phyloP scores from a whole-genome alignment of 257 asterid species.

The Forsythia viridissima region DNA sequence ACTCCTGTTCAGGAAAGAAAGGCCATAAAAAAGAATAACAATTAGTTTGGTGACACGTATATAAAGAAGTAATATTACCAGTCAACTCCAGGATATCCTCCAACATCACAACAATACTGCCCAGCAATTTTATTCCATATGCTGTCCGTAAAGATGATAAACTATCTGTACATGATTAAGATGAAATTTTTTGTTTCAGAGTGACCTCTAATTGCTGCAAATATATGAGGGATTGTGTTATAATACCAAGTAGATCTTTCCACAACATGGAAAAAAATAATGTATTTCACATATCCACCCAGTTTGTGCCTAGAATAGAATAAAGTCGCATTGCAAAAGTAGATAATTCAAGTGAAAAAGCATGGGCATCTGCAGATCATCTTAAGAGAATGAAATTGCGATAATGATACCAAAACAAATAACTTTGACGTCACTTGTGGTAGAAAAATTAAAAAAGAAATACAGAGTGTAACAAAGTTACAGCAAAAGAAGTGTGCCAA shows the following conservation, averaged over 20 bases:
- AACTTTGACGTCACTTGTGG: constrained; percentile 11
- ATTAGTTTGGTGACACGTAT: background rate
- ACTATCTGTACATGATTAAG: background rate
- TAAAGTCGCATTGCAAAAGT: background rate
- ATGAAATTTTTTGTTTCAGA: background rate
- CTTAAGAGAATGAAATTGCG: constrained; percentile 1
- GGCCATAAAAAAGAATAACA: too few species aligned
- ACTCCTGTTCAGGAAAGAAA: constrained; percentile 55
- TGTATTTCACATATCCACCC: background rate
- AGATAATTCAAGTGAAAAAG: background rate
- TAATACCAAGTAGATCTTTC: background rate
- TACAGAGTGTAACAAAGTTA: constrained; percentile 1
- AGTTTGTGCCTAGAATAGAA: background rate
- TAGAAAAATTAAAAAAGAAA: background rate
- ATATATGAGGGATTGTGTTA: background rate
- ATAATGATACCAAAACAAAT: constrained; percentile 14
- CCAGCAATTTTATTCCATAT: constrained; percentile 3
- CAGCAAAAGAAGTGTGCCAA: constrained; percentile 8
- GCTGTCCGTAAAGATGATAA: constrained; percentile 1
- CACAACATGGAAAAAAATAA: background rate
- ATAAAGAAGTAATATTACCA: constrained; percentile 1
- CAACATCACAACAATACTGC: constrained; percentile 12
- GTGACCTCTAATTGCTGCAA: constrained; percentile 4
- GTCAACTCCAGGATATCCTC: constrained; percentile 16
- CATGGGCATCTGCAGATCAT: background rate